phyloP scores from a whole-genome alignment of 768 basidiomycete species.

The Strobilomyces echinocephalus region DNA sequence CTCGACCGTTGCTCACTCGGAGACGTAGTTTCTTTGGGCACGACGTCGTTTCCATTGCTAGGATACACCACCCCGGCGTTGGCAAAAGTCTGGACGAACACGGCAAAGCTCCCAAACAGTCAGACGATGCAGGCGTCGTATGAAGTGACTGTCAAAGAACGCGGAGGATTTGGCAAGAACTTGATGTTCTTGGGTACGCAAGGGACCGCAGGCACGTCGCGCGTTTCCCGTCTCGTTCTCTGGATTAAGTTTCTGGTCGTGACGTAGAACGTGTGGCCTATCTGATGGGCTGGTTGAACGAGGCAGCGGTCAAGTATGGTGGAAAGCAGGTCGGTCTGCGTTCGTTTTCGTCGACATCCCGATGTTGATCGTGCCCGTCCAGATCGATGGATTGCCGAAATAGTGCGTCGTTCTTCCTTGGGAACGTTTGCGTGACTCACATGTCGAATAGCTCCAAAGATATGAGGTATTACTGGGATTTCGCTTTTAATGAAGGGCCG shows the following conservation, averaged over 20 bases:
- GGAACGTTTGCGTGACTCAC: background rate
- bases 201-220: background rate
- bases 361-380: background rate
- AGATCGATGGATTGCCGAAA: constrained; percentile 2
- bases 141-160: constrained; percentile 1
- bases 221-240: background rate
- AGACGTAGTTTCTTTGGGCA: background rate
- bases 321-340: constrained; percentile 13
- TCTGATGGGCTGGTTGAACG: constrained; percentile 11
- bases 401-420: background rate
- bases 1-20: background rate
- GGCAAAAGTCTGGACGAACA: constrained; percentile 15
- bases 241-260: background rate
- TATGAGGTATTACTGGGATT: background rate
- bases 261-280: background rate
- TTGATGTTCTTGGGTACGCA: background rate
- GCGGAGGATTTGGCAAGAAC: constrained; percentile 13
- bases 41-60: background rate
- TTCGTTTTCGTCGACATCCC: background rate
- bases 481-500: background rate
- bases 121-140: constrained; percentile 1
- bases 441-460: background rate
- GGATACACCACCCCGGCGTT: constrained; percentile 7
- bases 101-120: constrained; percentile 7
- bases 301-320: constrained; percentile 11